phyloP scores from a whole-genome alignment of 495 filamentous ascomycete species.

The Penicillium subrubescens region DNA sequence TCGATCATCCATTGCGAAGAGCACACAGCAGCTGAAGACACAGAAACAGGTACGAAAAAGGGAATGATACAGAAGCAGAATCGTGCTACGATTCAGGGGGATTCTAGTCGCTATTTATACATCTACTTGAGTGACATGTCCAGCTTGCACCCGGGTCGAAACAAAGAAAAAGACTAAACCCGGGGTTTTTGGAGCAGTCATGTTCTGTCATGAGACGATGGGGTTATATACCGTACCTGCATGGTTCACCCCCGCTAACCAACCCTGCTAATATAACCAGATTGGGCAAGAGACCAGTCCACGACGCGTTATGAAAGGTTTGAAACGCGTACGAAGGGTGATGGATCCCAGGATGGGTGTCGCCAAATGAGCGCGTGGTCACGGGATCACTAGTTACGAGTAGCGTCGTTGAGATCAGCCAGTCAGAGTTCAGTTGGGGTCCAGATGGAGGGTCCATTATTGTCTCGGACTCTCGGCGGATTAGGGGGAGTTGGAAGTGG shows the following conservation, averaged over 20 bases:
- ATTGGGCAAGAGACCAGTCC: conserved; percentile 1
- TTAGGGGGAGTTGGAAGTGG: conserved; percentile 3
- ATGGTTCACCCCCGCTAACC: conserved; percentile 1
- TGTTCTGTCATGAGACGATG: conserved; percentile 12
- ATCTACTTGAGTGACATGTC: neutral
- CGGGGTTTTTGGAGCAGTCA: neutral
- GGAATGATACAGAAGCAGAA: neutral
- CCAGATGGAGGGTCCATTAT: conserved; percentile 20
- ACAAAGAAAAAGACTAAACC: neutral
- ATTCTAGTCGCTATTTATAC: conserved; percentile 20
- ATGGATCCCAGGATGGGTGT: conserved; percentile 12
- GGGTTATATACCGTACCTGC: neutral
- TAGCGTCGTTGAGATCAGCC: neutral
- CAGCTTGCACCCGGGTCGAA: conserved; percentile 1
- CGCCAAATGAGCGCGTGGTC: conserved; percentile 48
- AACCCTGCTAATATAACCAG: conserved; percentile 21
- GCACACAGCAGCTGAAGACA: neutral
- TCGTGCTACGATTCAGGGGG: conserved; percentile 19
- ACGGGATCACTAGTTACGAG: conserved; percentile 29
- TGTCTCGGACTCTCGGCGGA: neutral
- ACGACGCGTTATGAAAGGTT: conserved; percentile 39
- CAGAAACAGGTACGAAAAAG: neutral
- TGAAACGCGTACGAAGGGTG: conserved; percentile 40
- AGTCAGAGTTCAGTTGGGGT: neutral
- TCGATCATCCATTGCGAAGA: neutral